Percentiles rank a stretch among this genome's conserved stretches.
phyloP scores from a whole-genome alignment of 345 rosid genomes.

The Eutrema heterophyllum region DNA sequence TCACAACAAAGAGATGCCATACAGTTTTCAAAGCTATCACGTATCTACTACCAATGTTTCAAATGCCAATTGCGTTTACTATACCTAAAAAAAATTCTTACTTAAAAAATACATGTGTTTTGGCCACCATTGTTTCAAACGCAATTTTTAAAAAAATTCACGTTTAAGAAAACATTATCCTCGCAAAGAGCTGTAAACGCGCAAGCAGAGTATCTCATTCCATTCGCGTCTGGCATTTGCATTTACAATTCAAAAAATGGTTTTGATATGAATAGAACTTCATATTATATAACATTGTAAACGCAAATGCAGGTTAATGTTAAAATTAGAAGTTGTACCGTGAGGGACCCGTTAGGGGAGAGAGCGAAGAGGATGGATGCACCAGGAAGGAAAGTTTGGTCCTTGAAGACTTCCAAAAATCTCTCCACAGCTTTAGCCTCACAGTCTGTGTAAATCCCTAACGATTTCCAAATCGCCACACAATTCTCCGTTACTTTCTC shows the following conservation, averaged over 20 bases:
- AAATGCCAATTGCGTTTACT: background rate
- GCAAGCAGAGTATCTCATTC: no score
- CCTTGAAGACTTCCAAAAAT: constrained; percentile 52
- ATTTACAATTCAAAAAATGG: background rate
- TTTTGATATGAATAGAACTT: no score
- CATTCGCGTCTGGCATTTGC: background rate
- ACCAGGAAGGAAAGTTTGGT: constrained; percentile 60
- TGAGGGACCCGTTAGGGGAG: constrained; percentile 47
- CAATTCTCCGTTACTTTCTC: constrained; percentile 81
- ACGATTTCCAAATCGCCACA: constrained; percentile 59
- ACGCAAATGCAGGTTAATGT: background rate
- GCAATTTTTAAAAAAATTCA: background rate
- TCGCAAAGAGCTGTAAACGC: no score
- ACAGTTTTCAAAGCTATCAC: background rate
- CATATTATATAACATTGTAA: background rate
- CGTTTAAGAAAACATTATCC: no score
- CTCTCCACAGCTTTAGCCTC: constrained; percentile 70
- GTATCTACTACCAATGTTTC: background rate
- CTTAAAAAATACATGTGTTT: background rate
- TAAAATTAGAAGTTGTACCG: constrained; percentile 11
- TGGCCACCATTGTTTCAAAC: background rate
- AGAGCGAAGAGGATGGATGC: constrained; percentile 69
- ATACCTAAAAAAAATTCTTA: background rate
- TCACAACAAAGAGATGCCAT: background rate
- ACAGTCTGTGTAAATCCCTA: constrained; percentile 61